Evolutionary conservation across 192 early-diverging fungal species (phyloP), one percentile per base, ranked within the genome.

Genomic region (Coemansia sp.): DNA sequence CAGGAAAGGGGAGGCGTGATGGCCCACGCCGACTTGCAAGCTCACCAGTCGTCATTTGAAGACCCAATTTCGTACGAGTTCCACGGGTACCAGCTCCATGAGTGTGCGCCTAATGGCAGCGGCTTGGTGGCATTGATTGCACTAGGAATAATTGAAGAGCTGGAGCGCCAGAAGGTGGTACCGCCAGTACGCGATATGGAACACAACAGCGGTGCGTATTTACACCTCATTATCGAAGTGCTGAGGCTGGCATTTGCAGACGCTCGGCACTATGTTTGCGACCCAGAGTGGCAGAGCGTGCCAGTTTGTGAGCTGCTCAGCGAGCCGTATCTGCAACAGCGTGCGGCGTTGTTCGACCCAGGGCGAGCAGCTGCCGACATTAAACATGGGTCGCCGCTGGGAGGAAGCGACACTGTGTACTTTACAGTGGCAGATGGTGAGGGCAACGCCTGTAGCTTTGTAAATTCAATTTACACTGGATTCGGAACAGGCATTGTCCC

Each of bases 381-480:
- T 38, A 51, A 70, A 34, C 82, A 82, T 31, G 91, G 92, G 2
- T 73, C 72, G n/a, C 91, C 92, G 38, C 72, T 80, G 27, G 78
- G 85, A n/a, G 81, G 83, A 6, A 79, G 85, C 19, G 91, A 92
- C 66, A 94, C 93, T 4, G 91, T 94, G 4, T 91, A 91, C 67
- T 89, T 94, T 66, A 84, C 86, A 5, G 89, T 91, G 1, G 88
- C 89, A 5, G 93, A 94, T 70, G 68, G 70, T 41, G 86, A 91
- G 48, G 93, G 93, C 39, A 93, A 93, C 70, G 93, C 93, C 8
- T 93, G 91, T 79, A 89, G 87, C 74, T 92, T 92, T 70, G 90
- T 94, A 74, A 88, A 85, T 74, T 87, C 86, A 41, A 82, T 81
- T 48, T 88, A 66, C 68, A 68, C 67, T 58, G 72, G 68, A 10